Evolutionary conservation across 2,329 filamentous ascomycete species (phyloP).

Genomic region (Stachybotrys echinatus): DNA sequence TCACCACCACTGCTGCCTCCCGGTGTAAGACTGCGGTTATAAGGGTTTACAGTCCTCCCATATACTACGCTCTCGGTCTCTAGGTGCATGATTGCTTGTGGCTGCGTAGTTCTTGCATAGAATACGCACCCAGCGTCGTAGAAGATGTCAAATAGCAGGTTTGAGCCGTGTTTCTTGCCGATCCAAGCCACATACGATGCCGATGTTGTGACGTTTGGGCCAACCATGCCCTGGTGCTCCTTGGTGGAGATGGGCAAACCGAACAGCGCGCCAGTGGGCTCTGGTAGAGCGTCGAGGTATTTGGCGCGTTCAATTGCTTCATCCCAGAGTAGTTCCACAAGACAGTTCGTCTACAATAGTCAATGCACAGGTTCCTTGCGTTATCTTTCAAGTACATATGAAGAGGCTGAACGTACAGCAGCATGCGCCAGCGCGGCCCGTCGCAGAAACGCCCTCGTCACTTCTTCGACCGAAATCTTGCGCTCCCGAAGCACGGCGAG

Average conservation of each 20-base stretch:
- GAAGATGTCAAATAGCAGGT: conserved; percentile 22
- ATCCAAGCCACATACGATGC: conserved; percentile 24
- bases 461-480: conserved; percentile 1
- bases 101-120: conserved; percentile 64
- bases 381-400: not conserved
- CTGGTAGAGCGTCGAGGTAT: conserved; percentile 24
- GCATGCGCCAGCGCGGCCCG: conserved; percentile 1
- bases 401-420: not conserved
- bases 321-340: conserved; percentile 28
- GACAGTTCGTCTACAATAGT: conserved; percentile 23
- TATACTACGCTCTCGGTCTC: conserved; percentile 61
- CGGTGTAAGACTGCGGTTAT: conserved; percentile 52
- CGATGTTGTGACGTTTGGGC: conserved; percentile 18
- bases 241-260: conserved; percentile 29
- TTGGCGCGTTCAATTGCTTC: conserved; percentile 25
- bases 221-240: conserved; percentile 29
- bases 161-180: conserved; percentile 24
- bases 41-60: conserved; percentile 58
- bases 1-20: conserved; percentile 62
- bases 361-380: no score
- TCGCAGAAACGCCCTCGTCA: conserved; percentile 4
- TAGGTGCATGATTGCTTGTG: conserved; percentile 49
- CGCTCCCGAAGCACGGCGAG: not conserved
- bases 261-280: conserved; percentile 24
- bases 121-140: conserved; percentile 24